phyloP scores from a whole-genome alignment of 1,139 yeast species.

The Spencermartinsiella ligniputridi region DNA sequence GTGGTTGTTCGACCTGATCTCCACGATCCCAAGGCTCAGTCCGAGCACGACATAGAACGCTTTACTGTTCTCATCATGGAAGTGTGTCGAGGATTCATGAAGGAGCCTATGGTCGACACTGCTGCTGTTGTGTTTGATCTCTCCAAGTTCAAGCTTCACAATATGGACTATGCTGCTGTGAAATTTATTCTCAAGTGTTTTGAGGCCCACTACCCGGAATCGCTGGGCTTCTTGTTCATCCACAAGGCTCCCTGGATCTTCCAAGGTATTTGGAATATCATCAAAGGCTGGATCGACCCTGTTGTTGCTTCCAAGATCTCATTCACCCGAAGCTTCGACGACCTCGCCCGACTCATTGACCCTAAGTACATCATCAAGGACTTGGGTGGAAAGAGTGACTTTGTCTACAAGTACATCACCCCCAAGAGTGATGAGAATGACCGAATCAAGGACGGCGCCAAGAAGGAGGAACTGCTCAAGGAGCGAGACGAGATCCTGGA shows the following conservation, averaged over 20 bases:
- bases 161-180: conserved; percentile 81
- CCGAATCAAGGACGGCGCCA: conserved; percentile 39
- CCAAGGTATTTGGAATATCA: conserved; percentile 78
- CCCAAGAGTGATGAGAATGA: conserved; percentile 53
- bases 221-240: conserved; percentile 65
- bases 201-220: conserved; percentile 87
- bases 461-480: conserved; percentile 39
- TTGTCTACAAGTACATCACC: conserved; percentile 49
- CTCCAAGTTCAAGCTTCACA: conserved; percentile 66
- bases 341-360: conserved; percentile 54
- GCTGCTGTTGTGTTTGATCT: conserved; percentile 74
- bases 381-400: conserved; percentile 63
- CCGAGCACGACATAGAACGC: conserved; percentile 60
- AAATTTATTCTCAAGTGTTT: conserved; percentile 72
- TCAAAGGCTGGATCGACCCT: conserved; percentile 85
- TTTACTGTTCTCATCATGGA: conserved; percentile 68
- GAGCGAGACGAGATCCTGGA: conserved; percentile 48
- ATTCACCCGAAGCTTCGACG: conserved; percentile 60
- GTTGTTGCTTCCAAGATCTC: conserved; percentile 77
- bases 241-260: conserved; percentile 93
- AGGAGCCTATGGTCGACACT: conserved; percentile 57
- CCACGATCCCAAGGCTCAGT: conserved; percentile 69
- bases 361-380: conserved; percentile 51
- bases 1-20: conserved; percentile 67
- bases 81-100: conserved; percentile 57